Conservation (phyloP, 2,329 filamentous ascomycete genomes). For the Endoconidiophora laricicola region DNA sequence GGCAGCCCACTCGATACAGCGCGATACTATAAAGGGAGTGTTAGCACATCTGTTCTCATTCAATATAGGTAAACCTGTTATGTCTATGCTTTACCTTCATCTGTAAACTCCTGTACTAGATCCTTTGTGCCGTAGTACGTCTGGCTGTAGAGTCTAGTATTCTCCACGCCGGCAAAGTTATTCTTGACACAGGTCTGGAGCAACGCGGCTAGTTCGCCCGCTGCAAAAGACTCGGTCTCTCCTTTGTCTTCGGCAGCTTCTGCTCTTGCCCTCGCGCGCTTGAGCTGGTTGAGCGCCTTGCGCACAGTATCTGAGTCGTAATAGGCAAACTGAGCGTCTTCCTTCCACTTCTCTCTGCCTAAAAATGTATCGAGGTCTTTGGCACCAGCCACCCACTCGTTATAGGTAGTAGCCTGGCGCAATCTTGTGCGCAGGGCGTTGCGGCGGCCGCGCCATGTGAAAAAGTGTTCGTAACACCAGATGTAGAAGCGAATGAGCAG, state of each 20-base stretch:
- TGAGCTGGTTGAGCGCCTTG: conserved; percentile 61
- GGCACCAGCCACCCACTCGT: conserved; percentile 69
- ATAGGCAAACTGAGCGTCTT: conserved; percentile 60
- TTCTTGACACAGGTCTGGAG: conserved; percentile 90
- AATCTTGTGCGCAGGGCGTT: conserved; percentile 55
- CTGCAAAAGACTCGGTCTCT: conserved; percentile 22
- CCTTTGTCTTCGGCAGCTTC: conserved; percentile 29
- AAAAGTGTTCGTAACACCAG: conserved; percentile 75
- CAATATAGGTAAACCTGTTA: neutral
- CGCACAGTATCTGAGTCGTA: conserved; percentile 79
- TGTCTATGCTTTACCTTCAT: conserved; percentile 44
- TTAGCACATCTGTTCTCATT: neutral
- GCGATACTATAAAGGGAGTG: conserved; percentile 3
- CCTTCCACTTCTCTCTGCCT: conserved; percentile 66
- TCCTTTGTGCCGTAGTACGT: conserved; percentile 98
- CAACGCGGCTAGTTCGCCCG: conserved; percentile 51
- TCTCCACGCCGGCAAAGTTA: conserved; percentile 92
- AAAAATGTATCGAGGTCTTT: conserved; percentile 64
- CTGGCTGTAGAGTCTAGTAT: conserved; percentile 85
- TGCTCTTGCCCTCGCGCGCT: conserved; percentile 41
- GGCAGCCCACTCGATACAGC: conserved; percentile 11
- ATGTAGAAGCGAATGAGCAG: conserved; percentile 76
- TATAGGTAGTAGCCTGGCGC: conserved; percentile 55
- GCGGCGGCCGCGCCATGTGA: conserved; percentile 73
- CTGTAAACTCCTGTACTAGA: conserved; percentile 74